Evolutionary conservation across 805 yeast genomes (phyloP), one percentile per base, ranked within the genome.

Genomic region (Blastobotrys americana): DNA sequence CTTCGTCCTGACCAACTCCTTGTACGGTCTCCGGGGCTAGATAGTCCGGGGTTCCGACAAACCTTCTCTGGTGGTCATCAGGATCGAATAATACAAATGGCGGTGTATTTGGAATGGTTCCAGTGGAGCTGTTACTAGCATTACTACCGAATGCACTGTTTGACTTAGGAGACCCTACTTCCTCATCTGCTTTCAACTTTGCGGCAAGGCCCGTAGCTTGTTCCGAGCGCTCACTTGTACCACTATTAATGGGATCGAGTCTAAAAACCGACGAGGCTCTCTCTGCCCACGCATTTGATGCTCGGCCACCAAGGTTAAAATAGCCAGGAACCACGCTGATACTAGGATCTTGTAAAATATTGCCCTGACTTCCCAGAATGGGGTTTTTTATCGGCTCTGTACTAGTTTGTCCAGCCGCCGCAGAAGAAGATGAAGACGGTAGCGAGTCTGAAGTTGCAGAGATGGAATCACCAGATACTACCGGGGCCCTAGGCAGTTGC

Each of bases 1-100:
- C 76, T 51, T 79, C 88, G 49, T 80, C 84, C 60, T 90, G 96
- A 0, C 84, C 82, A 1, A 73, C 70, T 34, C 97, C 97, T 35
- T 74, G 70, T 49, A 93, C 87, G 0, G 96, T 89, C 60, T 93
- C 99, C 0, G 99, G 99, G 0, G 99, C 95, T 34, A 94, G 73
- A 63, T 93, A 93, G 61, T 93, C 98, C 0, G 99, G 99, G 0
- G 99, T 93, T 0, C 99, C 99, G 25, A 88, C 95, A 56, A 90
- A 89, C 49, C 74, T 76, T 54, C 79, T 76, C 20, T 72, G 68
- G 2, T 71, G 61, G 45, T 73, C 74, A 19, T 73, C 73, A 0
- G 95, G 95, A 60, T 88, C 88, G 59, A 80, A 86, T 36, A 89
- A 69, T 5, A 52, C 53, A 31, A 46, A 34, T 15, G 39, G 34